These are phyloP conservation scores for Gossypium arboreum DNA, from an alignment of 345 rosid species.

Conservation along the genomic window DNA sequence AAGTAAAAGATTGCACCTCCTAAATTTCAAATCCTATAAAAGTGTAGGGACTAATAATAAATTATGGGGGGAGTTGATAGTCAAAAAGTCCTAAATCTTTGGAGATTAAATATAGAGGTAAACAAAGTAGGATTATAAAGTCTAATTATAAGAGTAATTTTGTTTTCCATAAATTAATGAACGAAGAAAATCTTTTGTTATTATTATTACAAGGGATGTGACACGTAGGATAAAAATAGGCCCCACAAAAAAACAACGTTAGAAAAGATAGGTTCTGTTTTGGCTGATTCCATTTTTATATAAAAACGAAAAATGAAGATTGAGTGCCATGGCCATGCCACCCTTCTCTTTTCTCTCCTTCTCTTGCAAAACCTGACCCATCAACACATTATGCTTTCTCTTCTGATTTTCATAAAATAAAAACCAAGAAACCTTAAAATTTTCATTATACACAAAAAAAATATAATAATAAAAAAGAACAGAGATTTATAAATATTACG, in stretches of 20 bases:
- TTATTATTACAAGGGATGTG: neutral
- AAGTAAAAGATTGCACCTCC: no score
- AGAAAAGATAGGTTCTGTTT: neutral
- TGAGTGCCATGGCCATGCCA: neutral
- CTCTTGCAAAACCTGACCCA: no score
- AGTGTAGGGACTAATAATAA: no score
- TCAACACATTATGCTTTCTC: neutral
- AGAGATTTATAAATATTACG: neutral
- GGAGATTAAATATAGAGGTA: neutral
- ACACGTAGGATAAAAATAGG: constrained; percentile 13
- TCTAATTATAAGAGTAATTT: neutral
- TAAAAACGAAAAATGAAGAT: neutral
- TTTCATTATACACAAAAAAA: neutral
- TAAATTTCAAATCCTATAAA: no score
- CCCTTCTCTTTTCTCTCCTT: no score
- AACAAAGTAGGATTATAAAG: neutral
- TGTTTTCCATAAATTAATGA: neutral
- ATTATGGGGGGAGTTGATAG: neutral
- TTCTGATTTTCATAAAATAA: neutral
- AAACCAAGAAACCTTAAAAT: neutral
- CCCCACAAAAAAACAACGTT: constrained; percentile 5
- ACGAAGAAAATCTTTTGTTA: neutral
- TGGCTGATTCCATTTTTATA: constrained; percentile 1
- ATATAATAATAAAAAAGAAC: neutral
- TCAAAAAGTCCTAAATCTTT: neutral